Base-by-base conservation (phyloP, 257 asterid species). In the Ilex aquifolium region DNA sequence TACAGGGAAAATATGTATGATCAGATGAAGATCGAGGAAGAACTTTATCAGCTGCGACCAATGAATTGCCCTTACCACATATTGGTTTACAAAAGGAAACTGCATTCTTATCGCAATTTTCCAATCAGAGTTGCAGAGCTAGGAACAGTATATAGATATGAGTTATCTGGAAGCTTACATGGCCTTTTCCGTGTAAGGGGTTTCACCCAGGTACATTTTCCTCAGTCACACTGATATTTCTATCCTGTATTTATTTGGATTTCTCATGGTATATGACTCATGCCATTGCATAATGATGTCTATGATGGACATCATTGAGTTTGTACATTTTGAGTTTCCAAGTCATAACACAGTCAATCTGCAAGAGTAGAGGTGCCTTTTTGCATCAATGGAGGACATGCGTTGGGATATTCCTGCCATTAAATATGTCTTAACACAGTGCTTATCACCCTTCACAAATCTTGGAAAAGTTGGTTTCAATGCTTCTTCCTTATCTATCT, bases 31-130 rank as follows among this genome's bases (percentile, higher is more conserved):
- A 81, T 92, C 62, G 99, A 92, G 74, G 81, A 89, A 56, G 99
- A 92, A 72, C 92, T 74, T 66, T 92, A 85, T 78, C 97, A 92
- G 87, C 97, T 92, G 69, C 92, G 99, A 58, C 99, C 99, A 13
- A 92, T 89, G 99, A 89, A 92, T 83, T 92, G 99, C 67, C 99
- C 99, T 59, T 92, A 92, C 85, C 99, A 92, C 69, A 86, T 92
- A 67, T 83, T 92, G 77, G 83, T 85, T 64, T 92, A 89, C 79
- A 89, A 92, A 74, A 71, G 88, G 72, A 83, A 79, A 65, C 73
- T 31, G 39, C 99, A 87, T 67, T 92, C 97, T 1, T 92, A 87
- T 66, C 80, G 97, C 73, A 95, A 89, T 73, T 89, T 92, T 63
- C 99, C 99, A 1, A 79, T 89, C 75, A 83, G 99, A 79, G 87